Percentiles rank a stretch among this genome's conserved stretches.
phyloP scores from a whole-genome alignment of 805 yeast species.

The Metschnikowia similis region DNA sequence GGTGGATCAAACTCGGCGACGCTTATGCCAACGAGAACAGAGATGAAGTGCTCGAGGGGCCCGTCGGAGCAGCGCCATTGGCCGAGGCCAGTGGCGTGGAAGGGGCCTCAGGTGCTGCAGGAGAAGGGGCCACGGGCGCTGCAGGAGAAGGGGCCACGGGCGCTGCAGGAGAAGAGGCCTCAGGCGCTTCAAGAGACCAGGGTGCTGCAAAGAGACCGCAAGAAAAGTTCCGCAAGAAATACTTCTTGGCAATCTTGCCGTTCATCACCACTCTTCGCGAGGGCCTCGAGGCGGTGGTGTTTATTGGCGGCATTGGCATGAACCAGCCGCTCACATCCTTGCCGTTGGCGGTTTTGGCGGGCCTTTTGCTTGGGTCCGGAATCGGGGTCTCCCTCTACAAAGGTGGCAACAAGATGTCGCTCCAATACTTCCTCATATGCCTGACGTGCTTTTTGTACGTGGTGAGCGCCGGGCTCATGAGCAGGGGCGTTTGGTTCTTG shows the following conservation, averaged over 20 bases:
- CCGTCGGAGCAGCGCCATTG: background rate
- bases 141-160: background rate
- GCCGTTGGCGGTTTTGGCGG: constrained; percentile 25
- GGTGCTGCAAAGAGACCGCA: background rate
- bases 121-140: background rate
- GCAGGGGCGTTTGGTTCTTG: constrained; percentile 43
- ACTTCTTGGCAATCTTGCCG: constrained; percentile 26
- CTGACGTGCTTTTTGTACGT: constrained; percentile 40
- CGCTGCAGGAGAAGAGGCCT: background rate
- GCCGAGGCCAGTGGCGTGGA: background rate
- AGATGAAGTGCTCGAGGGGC: background rate
- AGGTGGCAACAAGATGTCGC: constrained; percentile 39
- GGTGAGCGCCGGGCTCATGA: constrained; percentile 42
- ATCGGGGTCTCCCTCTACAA: constrained; percentile 35
- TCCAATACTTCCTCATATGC: constrained; percentile 37
- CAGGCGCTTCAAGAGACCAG: too few species aligned
- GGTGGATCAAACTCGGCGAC: constrained; percentile 50
- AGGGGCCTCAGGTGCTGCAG: background rate
- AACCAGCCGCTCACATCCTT: constrained; percentile 15
- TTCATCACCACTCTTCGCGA: constrained; percentile 26
- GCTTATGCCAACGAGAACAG: constrained; percentile 27
- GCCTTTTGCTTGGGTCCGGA: constrained; percentile 27
- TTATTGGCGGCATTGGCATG: constrained; percentile 27
- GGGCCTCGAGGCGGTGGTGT: constrained; percentile 68
- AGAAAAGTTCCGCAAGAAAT: constrained; percentile 19